Evolutionary conservation across 2,329 filamentous ascomycete species (phyloP), one percentile per base, ranked within the genome.

Genomic region (Pseudogymnoascus verrucosus): DNA sequence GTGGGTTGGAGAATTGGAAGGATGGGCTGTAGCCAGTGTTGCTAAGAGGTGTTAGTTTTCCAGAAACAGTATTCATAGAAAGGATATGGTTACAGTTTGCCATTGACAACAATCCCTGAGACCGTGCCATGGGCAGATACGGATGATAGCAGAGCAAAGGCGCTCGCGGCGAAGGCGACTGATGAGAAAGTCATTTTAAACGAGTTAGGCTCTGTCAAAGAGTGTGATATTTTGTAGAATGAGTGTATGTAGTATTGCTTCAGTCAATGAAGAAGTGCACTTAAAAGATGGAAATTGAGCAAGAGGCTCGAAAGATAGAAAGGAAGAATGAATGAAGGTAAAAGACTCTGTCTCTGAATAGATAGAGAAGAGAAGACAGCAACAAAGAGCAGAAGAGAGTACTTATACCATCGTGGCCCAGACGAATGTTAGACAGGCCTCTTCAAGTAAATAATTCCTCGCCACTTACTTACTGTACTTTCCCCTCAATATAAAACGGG

Each of bases 91-190:
- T 67, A 70, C 68, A 40, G 69, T 42, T 68, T 66, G n/a, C 69
- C 69, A 64, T 70, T 68, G 60, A 74, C 68, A 19, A 66, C 67
- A 37, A 73, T 69, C 7, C 68, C 65, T 3, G 57, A 62, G 51
- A 76, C 71, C 60, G 73, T 71, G 16, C 74, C 74, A 66, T 76
- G 74, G 42, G 69, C 71, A 11, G 71, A 67, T 36, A 67, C 63
- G 31, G 67, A 65, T 42, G 69, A 72, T 61, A 68, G 67, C 14
- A 63, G 62, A 59, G 67, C 54, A 59, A 71, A 40, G 12, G 69
- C 65, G 28, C 67, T 60, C 26, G 68, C 63, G 61, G 68, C 60
- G 51, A 65, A 60, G 12, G 69, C 61, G 36, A 72, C 64, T 64
- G 68, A 71, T 14, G 69, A 67, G 66, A 71, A 69, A 61, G 70